These are phyloP conservation scores for Boletus huronensis DNA, from an alignment of 768 basidiomycete species.

Conservation along the genomic window DNA sequence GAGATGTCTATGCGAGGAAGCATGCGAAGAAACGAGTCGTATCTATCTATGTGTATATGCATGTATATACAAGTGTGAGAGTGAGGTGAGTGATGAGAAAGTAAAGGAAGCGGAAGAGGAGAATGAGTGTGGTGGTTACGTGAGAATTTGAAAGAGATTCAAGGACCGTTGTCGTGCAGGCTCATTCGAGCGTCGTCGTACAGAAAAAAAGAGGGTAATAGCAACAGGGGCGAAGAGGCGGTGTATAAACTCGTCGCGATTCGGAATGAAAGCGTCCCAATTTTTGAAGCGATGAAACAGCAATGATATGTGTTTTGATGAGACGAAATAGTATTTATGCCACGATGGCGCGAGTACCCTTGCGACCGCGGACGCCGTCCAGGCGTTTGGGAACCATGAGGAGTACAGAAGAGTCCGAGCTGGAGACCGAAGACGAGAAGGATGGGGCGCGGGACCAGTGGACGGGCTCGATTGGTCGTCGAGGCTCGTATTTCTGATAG, in stretches of 20 bases:
- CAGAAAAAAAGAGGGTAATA: not conserved
- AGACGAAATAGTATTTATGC: slow-evolving; percentile 12
- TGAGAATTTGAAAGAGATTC: slow-evolving; percentile 2
- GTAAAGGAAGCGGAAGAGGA: not conserved
- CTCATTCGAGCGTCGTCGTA: slow-evolving; percentile 17
- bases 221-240: slow-evolving; percentile 2
- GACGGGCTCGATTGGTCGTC: slow-evolving; percentile 2
- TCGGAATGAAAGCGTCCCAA: slow-evolving; percentile 21
- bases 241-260: slow-evolving; percentile 17
- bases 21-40: slow-evolving; percentile 20
- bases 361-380: slow-evolving; percentile 16
- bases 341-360: slow-evolving; percentile 4
- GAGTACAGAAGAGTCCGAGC: slow-evolving; percentile 28
- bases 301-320: not conserved
- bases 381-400: slow-evolving; percentile 28
- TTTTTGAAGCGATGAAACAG: slow-evolving; percentile 7
- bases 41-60: slow-evolving; percentile 38
- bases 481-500: slow-evolving; percentile 15
- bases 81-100: slow-evolving; percentile 18
- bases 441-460: slow-evolving; percentile 22
- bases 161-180: slow-evolving; percentile 26
- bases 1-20: slow-evolving; percentile 28
- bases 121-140: slow-evolving; percentile 27
- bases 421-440: slow-evolving; percentile 19
- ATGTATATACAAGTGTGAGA: slow-evolving; percentile 37